phyloP scores from a whole-genome alignment of 2,329 filamentous ascomycete genomes.

The Hymenoscyphus albidus region DNA sequence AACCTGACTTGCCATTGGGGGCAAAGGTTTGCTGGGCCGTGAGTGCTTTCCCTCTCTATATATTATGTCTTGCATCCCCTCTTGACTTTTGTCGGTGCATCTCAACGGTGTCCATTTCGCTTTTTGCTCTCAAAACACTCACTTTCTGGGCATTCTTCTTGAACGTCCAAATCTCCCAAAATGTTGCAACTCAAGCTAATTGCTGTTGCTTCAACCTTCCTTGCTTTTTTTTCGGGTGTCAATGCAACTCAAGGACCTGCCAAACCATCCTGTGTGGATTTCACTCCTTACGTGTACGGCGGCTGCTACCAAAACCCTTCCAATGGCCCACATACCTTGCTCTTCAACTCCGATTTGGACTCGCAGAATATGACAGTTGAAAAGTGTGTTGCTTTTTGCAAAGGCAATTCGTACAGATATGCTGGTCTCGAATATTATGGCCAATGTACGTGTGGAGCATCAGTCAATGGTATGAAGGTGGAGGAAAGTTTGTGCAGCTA shows the following conservation, averaged over 20 bases:
- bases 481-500: constrained; percentile 27
- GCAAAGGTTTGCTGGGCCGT: not conserved
- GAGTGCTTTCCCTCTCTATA: not conserved
- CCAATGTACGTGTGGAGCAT: constrained; percentile 35
- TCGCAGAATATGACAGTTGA: constrained; percentile 36
- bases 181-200: constrained; percentile 24
- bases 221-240: constrained; percentile 22
- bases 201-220: constrained; percentile 24
- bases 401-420: constrained; percentile 38
- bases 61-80: constrained; percentile 1
- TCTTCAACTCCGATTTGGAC: constrained; percentile 30
- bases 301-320: constrained; percentile 35
- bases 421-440: constrained; percentile 34
- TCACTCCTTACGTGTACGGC: constrained; percentile 36
- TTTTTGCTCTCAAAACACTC: not conserved
- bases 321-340: constrained; percentile 29
- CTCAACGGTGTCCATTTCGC: constrained; percentile 3
- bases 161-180: constrained; percentile 1
- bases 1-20: not conserved
- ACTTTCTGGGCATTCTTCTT: not conserved
- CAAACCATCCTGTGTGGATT: constrained; percentile 30
- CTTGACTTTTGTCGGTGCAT: constrained; percentile 10
- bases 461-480: constrained; percentile 32
- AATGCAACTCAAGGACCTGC: constrained; percentile 27
- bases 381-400: constrained; percentile 37